Percentiles rank a stretch among this genome's conserved stretches.
phyloP scores from a whole-genome alignment of 805 yeast species.

The Metschnikowia shivogae region DNA sequence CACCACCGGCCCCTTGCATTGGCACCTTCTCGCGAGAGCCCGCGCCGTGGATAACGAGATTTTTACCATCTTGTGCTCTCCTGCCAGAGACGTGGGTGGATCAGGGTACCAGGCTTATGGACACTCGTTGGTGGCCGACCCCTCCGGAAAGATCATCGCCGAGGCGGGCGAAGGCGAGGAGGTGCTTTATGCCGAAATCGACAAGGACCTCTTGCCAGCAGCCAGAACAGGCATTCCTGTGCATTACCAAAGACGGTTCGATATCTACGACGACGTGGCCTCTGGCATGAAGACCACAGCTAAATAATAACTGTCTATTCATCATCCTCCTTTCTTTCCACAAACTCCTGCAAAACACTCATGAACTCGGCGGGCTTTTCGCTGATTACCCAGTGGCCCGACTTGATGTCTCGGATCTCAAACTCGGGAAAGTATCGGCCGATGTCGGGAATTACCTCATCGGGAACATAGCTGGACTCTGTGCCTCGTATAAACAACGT shows the following conservation, averaged over 20 bases:
- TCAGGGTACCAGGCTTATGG: conserved; percentile 61
- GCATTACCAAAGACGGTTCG: conserved; percentile 65
- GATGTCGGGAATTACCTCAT: conserved; percentile 69
- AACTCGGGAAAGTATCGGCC: conserved; percentile 78
- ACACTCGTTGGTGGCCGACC: conserved; percentile 61
- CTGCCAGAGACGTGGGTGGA: conserved; percentile 69
- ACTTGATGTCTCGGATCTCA: conserved; percentile 66
- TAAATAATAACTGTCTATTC: conserved; percentile 2
- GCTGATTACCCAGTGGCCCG: conserved; percentile 92
- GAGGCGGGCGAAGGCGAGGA: conserved; percentile 81
- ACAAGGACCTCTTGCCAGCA: conserved; percentile 52
- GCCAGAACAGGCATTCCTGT: conserved; percentile 70
- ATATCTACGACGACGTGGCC: conserved; percentile 46
- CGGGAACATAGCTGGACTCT: conserved; percentile 72
- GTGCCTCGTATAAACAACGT: conserved; percentile 77
- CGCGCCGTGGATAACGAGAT: conserved; percentile 61
- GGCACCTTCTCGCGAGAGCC: conserved; percentile 71
- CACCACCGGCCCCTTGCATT: conserved; percentile 78
- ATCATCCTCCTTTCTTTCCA: conserved; percentile 46
- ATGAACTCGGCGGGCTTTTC: conserved; percentile 81
- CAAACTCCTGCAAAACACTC: conserved; percentile 55
- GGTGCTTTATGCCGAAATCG: conserved; percentile 69
- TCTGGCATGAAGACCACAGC: conserved; percentile 12
- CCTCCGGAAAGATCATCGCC: conserved; percentile 54
- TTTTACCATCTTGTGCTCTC: conserved; percentile 77